Percentiles rank a stretch among this genome's conserved stretches.
Conservation (phyloP, 495 filamentous ascomycete species). For the Acidiella bohemica region DNA sequence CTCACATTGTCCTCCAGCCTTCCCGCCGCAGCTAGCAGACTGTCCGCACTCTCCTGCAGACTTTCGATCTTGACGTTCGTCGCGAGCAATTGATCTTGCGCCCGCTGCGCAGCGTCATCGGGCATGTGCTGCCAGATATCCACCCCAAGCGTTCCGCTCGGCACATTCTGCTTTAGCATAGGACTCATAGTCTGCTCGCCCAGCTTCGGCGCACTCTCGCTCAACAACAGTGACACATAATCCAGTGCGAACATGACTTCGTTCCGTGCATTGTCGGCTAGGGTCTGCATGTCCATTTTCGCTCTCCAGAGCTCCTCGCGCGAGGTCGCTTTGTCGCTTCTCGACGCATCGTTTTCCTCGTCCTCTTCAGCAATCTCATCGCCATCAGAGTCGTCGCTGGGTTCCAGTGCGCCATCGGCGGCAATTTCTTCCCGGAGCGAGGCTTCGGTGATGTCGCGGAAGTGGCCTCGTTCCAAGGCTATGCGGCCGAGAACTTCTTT, state of each 20-base stretch:
- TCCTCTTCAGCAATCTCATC: conserved; percentile 11
- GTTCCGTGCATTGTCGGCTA: conserved; percentile 39
- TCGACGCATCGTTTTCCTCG: not conserved
- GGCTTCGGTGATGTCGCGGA: conserved; percentile 28
- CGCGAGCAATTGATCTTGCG: conserved; percentile 46
- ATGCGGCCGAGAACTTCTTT: conserved; percentile 22
- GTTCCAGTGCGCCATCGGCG: conserved; percentile 32
- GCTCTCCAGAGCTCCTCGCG: conserved; percentile 15
- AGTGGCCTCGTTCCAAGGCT: conserved; percentile 24
- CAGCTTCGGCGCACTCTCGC: conserved; percentile 56
- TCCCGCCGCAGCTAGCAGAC: conserved; percentile 55
- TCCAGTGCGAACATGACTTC: conserved; percentile 59
- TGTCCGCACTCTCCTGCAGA: conserved; percentile 59
- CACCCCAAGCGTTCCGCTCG: conserved; percentile 61
- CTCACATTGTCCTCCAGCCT: conserved; percentile 62
- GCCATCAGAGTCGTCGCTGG: conserved; percentile 9
- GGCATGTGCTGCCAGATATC: conserved; percentile 48
- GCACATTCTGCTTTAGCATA: conserved; percentile 51
- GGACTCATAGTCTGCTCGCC: conserved; percentile 56
- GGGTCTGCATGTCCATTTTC: conserved; percentile 15
- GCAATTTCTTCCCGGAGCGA: conserved; percentile 55
- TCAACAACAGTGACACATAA: conserved; percentile 70
- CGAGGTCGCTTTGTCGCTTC: conserved; percentile 3
- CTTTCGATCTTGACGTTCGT: conserved; percentile 71
- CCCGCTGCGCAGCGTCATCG: conserved; percentile 27